Evolutionary conservation across 2,329 filamentous ascomycete species (phyloP).

Genomic region (Hysterium pulicare): DNA sequence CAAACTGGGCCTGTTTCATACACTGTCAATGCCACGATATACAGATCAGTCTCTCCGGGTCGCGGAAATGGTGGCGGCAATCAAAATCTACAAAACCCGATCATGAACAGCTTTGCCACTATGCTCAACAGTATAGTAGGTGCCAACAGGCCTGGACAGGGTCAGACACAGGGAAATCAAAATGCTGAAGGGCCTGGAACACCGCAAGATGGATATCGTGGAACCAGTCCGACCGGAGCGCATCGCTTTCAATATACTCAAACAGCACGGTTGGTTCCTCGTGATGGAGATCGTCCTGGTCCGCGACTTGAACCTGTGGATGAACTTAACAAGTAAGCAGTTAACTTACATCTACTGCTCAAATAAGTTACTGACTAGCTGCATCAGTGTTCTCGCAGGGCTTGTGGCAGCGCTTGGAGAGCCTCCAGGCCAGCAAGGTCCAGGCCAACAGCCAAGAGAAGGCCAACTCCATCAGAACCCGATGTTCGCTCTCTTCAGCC

Average conservation of each 20-base stretch:
- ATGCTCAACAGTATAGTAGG: conserved; percentile 46
- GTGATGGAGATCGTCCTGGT: conserved; percentile 51
- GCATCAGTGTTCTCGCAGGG: conserved; percentile 28
- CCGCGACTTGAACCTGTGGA: conserved; percentile 45
- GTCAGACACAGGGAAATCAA: conserved; percentile 14
- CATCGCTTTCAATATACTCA: conserved; percentile 30
- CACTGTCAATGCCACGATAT: conserved; percentile 34
- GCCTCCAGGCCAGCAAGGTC: conserved; percentile 13
- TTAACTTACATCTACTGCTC: conserved; percentile 10
- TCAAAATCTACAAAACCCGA: conserved; percentile 16
- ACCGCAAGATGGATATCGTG: conserved; percentile 1
- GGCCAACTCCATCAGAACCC: conserved; percentile 27
- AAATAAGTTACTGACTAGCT: too few species aligned
- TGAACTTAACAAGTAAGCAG: conserved; percentile 47
- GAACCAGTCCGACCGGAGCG: neutral
- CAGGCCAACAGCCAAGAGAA: conserved; percentile 6
- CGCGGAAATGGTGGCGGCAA: conserved; percentile 10
- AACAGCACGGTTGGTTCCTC: conserved; percentile 44
- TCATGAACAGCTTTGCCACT: conserved; percentile 43
- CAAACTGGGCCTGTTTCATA: conserved; percentile 33
- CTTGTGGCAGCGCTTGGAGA: conserved; percentile 34
- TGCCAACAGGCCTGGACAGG: conserved; percentile 24
- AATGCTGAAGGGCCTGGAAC: conserved; percentile 16
- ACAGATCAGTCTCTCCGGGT: conserved; percentile 26
- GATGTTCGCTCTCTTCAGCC: conserved; percentile 44